Evolutionary conservation across 1,284 basidiomycete genomes (phyloP).

Genomic region (Fomitiporia mediterranea): DNA sequence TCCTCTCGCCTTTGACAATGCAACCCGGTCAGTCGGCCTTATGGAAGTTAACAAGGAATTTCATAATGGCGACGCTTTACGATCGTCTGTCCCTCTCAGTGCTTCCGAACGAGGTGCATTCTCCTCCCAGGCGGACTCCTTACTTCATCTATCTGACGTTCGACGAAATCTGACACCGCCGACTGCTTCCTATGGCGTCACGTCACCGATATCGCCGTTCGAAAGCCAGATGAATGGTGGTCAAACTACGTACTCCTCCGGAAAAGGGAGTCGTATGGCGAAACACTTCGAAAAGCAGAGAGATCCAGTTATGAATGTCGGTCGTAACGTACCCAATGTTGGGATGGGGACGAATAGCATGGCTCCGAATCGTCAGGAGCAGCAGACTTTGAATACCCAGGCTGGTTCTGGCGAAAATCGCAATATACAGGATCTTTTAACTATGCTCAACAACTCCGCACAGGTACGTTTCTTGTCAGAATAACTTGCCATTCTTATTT

Average conservation of each 20-base stretch:
- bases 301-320: background rate
- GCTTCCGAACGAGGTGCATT: slow-evolving; percentile 10
- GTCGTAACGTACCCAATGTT: background rate
- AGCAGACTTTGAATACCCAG: slow-evolving; percentile 33
- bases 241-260: slow-evolving; percentile 13
- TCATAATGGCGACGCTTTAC: background rate
- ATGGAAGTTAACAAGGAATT: slow-evolving; percentile 4
- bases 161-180: slow-evolving; percentile 18
- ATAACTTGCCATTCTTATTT: background rate
- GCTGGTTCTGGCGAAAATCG: slow-evolving; percentile 42
- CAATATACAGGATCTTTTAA: slow-evolving; percentile 71
- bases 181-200: slow-evolving; percentile 4
- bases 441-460: slow-evolving; percentile 63
- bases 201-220: slow-evolving; percentile 17
- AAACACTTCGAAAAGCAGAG: slow-evolving; percentile 19
- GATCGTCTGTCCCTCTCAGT: slow-evolving; percentile 11
- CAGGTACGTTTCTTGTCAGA: slow-evolving; percentile 40
- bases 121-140: slow-evolving; percentile 8
- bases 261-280: slow-evolving; percentile 21
- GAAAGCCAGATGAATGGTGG: slow-evolving; percentile 7
- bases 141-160: slow-evolving; percentile 14
- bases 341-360: slow-evolving; percentile 8
- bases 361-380: slow-evolving; percentile 36
- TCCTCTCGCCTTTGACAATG: slow-evolving; percentile 7
- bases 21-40: background rate